phyloP scores from a whole-genome alignment of 371 early-diverging fungal species.

The Apophysomyces trapeziformis region DNA sequence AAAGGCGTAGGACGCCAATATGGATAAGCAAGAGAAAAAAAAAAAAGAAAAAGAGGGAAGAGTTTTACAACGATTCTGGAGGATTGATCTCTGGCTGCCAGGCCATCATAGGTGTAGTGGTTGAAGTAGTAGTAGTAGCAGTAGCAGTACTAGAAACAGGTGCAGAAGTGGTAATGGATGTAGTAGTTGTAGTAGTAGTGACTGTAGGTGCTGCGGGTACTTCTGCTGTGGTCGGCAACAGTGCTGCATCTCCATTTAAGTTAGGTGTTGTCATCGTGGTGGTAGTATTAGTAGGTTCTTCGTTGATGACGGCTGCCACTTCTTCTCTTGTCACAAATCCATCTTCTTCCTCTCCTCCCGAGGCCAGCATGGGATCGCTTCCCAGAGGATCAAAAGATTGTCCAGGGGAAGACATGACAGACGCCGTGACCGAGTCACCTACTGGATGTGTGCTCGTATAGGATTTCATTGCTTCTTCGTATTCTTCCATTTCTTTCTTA shows the following conservation, averaged over 20 bases:
- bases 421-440: background rate
- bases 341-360: conserved; percentile 5
- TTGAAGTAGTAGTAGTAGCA: background rate
- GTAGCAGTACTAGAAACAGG: background rate
- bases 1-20: background rate
- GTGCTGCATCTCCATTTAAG: background rate
- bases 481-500: conserved; percentile 53
- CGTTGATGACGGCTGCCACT: background rate
- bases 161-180: background rate
- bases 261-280: background rate
- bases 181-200: background rate
- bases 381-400: conserved; percentile 6
- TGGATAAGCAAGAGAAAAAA: background rate
- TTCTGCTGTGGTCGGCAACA: too few species aligned
- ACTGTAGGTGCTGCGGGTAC: too few species aligned
- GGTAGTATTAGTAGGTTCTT: background rate
- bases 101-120: background rate
- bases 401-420: conserved; percentile 6
- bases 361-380: conserved; percentile 8
- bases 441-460: conserved; percentile 23
- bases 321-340: background rate
- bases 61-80: conserved; percentile 8
- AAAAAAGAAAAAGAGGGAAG: background rate
- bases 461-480: conserved; percentile 55
- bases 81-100: conserved; percentile 11